These are phyloP conservation scores for Sporothrix mexicana DNA, from an alignment of 2,329 filamentous ascomycete genomes.

Conservation along the genomic window DNA sequence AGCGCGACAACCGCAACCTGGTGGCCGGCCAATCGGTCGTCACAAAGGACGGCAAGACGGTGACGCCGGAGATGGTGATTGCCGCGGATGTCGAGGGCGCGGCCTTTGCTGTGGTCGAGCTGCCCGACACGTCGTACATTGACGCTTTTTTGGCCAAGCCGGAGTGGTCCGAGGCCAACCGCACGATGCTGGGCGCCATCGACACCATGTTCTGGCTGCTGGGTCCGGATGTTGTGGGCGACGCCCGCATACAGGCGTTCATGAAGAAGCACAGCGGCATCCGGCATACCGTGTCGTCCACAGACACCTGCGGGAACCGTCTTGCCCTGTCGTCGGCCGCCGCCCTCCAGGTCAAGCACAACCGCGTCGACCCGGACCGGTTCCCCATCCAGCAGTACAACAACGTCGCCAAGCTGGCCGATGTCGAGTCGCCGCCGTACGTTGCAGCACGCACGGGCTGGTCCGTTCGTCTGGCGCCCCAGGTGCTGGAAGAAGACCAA, in stretches of 20 bases:
- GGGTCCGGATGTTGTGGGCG: constrained; percentile 67
- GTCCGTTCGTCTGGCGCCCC: constrained; percentile 55
- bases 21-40: constrained; percentile 67
- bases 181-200: constrained; percentile 69
- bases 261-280: constrained; percentile 65
- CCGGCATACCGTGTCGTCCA: constrained; percentile 78
- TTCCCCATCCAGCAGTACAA: constrained; percentile 74
- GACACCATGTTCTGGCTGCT: constrained; percentile 81
- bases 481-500: constrained; percentile 53
- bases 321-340: constrained; percentile 72
- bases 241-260: constrained; percentile 70
- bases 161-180: constrained; percentile 67
- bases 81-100: constrained; percentile 68
- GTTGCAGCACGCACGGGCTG: constrained; percentile 53
- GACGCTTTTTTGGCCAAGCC: constrained; percentile 69
- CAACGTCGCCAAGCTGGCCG: constrained; percentile 48
- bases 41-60: constrained; percentile 66
- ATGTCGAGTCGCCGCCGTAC: constrained; percentile 38
- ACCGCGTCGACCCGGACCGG: constrained; percentile 72
- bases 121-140: constrained; percentile 74
- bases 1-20: constrained; percentile 63
- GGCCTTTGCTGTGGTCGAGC: constrained; percentile 79
- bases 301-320: constrained; percentile 76
- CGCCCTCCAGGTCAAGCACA: constrained; percentile 69
- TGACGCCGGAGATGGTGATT: constrained; percentile 89